A percentile compares a stretch with the other conserved stretches of the same genome.
Conservation (phyloP, 2,329 filamentous ascomycete genomes). For the Fusarium mexicanum region DNA sequence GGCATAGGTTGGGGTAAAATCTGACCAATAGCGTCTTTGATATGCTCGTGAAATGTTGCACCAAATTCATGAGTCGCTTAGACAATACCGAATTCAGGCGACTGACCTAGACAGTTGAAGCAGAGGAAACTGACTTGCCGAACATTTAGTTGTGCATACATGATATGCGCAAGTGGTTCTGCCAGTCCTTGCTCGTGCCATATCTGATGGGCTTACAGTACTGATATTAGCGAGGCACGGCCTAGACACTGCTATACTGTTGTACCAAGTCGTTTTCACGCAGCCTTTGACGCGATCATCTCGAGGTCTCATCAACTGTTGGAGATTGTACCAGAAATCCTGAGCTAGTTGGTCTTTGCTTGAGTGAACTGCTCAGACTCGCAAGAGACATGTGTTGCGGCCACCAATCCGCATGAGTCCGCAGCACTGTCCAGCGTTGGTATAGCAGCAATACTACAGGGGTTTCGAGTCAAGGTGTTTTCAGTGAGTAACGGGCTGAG, state of each 20-base stretch:
- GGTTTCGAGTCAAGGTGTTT: slow-evolving; percentile 28
- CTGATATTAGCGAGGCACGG: slow-evolving; percentile 24
- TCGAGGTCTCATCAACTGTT: not conserved
- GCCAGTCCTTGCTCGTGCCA: not conserved
- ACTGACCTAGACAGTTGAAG: slow-evolving; percentile 6
- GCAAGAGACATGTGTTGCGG: not conserved
- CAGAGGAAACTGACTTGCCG: slow-evolving; percentile 7
- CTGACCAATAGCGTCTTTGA: slow-evolving; percentile 14
- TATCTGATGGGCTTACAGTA: slow-evolving; percentile 33
- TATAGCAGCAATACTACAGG: slow-evolving; percentile 2
- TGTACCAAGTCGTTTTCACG: slow-evolving; percentile 26
- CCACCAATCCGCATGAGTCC: not conserved
- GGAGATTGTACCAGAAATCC: not conserved
- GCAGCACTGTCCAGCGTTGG: not conserved
- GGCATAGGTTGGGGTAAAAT: slow-evolving; percentile 18
- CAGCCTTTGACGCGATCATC: not conserved
- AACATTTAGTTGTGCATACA: not conserved
- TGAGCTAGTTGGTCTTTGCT: not conserved
- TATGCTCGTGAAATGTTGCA: not conserved
- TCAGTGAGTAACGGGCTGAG: slow-evolving; percentile 8
- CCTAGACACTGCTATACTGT: slow-evolving; percentile 27
- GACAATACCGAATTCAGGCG: slow-evolving; percentile 28
- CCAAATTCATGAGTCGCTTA: slow-evolving; percentile 14
- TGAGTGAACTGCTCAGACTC: not conserved
- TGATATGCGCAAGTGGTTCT: not conserved